Percentiles rank a stretch among this genome's conserved stretches.
Conservation (phyloP, 768 basidiomycete species). For the Trametes villosa region DNA sequence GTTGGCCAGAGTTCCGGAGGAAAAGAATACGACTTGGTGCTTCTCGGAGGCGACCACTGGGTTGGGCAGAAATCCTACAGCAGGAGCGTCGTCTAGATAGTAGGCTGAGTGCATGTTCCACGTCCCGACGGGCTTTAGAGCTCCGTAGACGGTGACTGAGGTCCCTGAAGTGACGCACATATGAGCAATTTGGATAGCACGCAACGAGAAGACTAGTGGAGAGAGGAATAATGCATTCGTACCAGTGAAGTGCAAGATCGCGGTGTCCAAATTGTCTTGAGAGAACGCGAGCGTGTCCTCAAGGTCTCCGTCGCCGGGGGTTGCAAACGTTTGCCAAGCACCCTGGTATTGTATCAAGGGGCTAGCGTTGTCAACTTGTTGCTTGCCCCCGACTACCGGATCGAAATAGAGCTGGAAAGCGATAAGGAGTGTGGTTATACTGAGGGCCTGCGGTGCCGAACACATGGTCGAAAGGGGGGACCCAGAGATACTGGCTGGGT, state of each 20-base stretch:
- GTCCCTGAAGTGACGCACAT: neutral
- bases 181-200: neutral
- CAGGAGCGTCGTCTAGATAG: neutral
- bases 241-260: neutral
- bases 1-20: neutral
- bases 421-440: constrained; percentile 2
- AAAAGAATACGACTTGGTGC: constrained; percentile 1
- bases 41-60: neutral
- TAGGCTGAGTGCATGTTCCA: constrained; percentile 7
- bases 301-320: neutral
- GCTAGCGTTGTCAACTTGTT: neutral
- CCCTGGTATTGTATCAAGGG: neutral
- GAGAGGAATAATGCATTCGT: neutral
- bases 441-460: neutral
- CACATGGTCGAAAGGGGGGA: neutral
- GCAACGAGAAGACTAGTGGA: no score
- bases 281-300: neutral
- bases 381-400: neutral
- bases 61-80: neutral
- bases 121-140: neutral
- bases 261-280: neutral
- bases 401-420: neutral
- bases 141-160: constrained; percentile 6
- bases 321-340: neutral
- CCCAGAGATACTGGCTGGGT: neutral